Evolutionary conservation across 2,329 filamentous ascomycete genomes (phyloP).

Genomic region (Epichloe bromicola): DNA sequence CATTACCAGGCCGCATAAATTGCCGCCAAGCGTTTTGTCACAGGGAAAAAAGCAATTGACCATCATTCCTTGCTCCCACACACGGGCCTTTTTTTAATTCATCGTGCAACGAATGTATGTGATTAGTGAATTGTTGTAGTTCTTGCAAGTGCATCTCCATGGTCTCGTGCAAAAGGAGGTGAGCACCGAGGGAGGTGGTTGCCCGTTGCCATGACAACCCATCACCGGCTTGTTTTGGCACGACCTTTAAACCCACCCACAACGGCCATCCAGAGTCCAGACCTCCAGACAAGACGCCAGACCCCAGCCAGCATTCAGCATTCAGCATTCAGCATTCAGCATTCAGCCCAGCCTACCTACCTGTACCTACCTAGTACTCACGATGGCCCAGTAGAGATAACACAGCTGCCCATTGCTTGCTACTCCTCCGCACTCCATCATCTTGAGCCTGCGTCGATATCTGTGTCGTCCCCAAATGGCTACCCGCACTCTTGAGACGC

Average conservation of each 20-base stretch:
- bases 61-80: neutral
- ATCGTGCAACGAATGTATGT: neutral
- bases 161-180: too few relatives aligned
- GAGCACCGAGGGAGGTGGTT: neutral
- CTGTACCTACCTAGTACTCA: neutral
- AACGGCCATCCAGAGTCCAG: neutral
- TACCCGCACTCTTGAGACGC: slow-evolving; percentile 66
- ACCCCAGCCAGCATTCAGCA: neutral
- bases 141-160: too few relatives aligned
- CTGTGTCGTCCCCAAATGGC: slow-evolving; percentile 40
- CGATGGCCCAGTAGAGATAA: neutral
- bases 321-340: neutral
- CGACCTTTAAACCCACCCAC: neutral
- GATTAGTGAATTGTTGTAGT: too few relatives aligned
- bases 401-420: neutral
- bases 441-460: neutral
- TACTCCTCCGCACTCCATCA: neutral
- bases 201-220: slow-evolving; percentile 6
- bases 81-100: too few relatives aligned
- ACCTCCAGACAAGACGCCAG: too few relatives aligned
- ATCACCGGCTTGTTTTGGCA: neutral
- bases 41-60: neutral
- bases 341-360: neutral
- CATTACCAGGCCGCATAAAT: neutral
- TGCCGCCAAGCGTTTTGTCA: neutral